Base-by-base conservation (phyloP, 176 grass and related monocot genomes). In the Oryza brachyantha region DNA sequence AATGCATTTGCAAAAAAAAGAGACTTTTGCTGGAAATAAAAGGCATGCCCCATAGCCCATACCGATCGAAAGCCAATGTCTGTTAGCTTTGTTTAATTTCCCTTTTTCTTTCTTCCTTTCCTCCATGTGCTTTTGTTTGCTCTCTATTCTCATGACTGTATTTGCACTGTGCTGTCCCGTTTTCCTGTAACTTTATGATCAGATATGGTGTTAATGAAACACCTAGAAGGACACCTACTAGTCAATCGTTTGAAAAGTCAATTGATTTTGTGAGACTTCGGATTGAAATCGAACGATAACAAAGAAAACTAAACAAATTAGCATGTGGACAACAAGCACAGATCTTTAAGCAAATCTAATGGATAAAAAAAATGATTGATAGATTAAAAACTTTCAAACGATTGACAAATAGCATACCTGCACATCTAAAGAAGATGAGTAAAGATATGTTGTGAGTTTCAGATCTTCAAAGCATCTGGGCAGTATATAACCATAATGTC, bases 361-460 rank as follows among this genome's bases (percentile, higher is more conserved):
- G n/a, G n/a, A n/a, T n/a, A n/a, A n/a, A n/a, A n/a, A n/a, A n/a
- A n/a, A n/a, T n/a, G n/a, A n/a, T n/a, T n/a, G n/a, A n/a, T n/a
- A n/a, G n/a, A n/a, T n/a, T n/a, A n/a, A n/a, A n/a, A n/a, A n/a
- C n/a, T n/a, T n/a, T n/a, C n/a, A n/a, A n/a, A n/a, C n/a, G n/a
- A n/a, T n/a, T n/a, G n/a, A n/a, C n/a, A n/a, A n/a, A n/a, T n/a
- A n/a, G n/a, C n/a, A n/a, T n/a, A n/a, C n/a, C n/a, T n/a, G n/a
- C n/a, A n/a, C n/a, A 70, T 41, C 48, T 41, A 43, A 70, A 80
- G 40, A n/a, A 70, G 29, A 61, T 7, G 26, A 54, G 52, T 70
- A 67, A 64, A 59, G 4, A 29, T 29, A 13, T 67, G 45, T 5
- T 5, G 22, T 52, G 13, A 38, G 46, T 17, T 10, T 57, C 45